Base-by-base conservation (phyloP, 148 eudicot species). In the Vaccinium vitisidaea region DNA sequence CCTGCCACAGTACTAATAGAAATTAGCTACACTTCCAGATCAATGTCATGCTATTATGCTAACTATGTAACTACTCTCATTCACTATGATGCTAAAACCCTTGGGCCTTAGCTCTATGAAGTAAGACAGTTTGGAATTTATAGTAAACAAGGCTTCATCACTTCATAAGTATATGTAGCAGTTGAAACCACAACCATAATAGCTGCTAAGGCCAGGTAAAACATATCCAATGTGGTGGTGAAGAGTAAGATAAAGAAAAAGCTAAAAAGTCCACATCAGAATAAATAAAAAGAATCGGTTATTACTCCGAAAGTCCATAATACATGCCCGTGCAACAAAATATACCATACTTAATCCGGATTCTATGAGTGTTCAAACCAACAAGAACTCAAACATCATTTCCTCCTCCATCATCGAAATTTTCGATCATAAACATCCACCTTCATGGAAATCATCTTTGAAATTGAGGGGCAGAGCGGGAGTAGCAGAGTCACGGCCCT, bases 1-100 rank as follows among this genome's bases (percentile, higher is more conserved):
- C 99, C 99, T 97, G 93, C 74, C 49, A 73, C 9, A 81, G 43
- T 84, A 84, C 2, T 19, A 80, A 67, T 43, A 78, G 73, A 69
- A 84, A 84, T 79, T 63, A 79, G 78, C 82, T 23, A 83, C 67
- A 69, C 19, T 69, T 13, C n/a, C 56, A 85, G 55, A 80, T 53
- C 77, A 43, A 32, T 39, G 53, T 30, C 75, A 56, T 36, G 70
- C 83, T 50, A 49, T 8, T 50, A 43, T 50, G 9, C 53, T 23
- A 56, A 67, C 43, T 61, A 69, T 46, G 79, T 69, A 74, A 6
- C 54, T 77, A 81, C 77, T 50, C n/a, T 25, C 75, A 88, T 59
- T 25, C 75, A 65, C 46, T 65, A 63, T 11, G 18, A 58, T 25
- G 76, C 75, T 48, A 53, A 81, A 67, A 63, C 30, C 55, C 36